Percentiles rank a stretch among this genome's conserved stretches.
Evolutionary conservation across 257 asterid genomes (phyloP).

Genomic region (Henckelia pumila): DNA sequence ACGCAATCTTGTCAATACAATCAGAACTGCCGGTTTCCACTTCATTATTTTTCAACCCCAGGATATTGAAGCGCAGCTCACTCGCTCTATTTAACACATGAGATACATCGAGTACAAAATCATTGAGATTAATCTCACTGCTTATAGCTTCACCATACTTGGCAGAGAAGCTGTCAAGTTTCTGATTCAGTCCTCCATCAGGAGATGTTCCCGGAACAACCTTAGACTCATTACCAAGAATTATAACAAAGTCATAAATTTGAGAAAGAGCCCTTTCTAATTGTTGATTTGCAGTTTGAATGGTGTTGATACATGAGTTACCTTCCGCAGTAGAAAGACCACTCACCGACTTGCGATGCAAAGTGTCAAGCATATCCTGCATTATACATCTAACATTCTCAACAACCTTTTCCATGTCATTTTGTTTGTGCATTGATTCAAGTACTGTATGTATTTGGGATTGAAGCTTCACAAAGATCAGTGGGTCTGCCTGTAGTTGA

Average conservation of each 20-base stretch:
- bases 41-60: slow-evolving; percentile 67
- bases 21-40: slow-evolving; percentile 67
- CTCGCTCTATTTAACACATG: slow-evolving; percentile 60
- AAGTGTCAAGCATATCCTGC: slow-evolving; percentile 48
- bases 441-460: slow-evolving; percentile 58
- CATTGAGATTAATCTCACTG: slow-evolving; percentile 38
- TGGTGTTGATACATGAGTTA: slow-evolving; percentile 28
- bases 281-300: slow-evolving; percentile 42
- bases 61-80: slow-evolving; percentile 64
- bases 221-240: slow-evolving; percentile 72
- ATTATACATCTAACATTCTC: slow-evolving; percentile 52
- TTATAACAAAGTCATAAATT: slow-evolving; percentile 57
- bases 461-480: slow-evolving; percentile 48
- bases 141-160: slow-evolving; percentile 48
- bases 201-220: slow-evolving; percentile 50
- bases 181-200: slow-evolving; percentile 47
- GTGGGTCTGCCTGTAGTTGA: slow-evolving; percentile 38
- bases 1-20: slow-evolving; percentile 86
- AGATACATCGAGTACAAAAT: slow-evolving; percentile 71
- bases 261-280: slow-evolving; percentile 55
- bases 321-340: slow-evolving; percentile 33
- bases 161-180: slow-evolving; percentile 49
- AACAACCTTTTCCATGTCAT: slow-evolving; percentile 46
- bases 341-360: slow-evolving; percentile 36
- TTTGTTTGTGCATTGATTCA: slow-evolving; percentile 51